These are phyloP conservation scores for Penicillium egyptiacum DNA, from an alignment of 495 filamentous ascomycete species.

Conservation along the genomic window DNA sequence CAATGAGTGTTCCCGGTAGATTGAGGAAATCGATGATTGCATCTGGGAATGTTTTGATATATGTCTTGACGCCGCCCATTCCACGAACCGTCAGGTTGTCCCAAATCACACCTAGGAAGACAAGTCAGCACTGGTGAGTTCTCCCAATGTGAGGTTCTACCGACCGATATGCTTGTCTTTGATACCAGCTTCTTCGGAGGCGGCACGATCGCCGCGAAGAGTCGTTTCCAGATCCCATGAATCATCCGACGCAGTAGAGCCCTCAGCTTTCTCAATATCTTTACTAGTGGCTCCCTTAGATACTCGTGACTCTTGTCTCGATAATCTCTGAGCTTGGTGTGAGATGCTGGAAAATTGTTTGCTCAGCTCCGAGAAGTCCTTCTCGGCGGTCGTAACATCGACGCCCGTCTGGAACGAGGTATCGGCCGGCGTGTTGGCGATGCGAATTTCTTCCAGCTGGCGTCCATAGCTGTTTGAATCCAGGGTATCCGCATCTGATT, in stretches of 20 bases:
- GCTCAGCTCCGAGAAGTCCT: slow-evolving; percentile 74
- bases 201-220: slow-evolving; percentile 64
- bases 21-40: slow-evolving; percentile 78
- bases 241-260: slow-evolving; percentile 50
- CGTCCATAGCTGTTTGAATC: slow-evolving; percentile 31
- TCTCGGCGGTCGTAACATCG: slow-evolving; percentile 70
- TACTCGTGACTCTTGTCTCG: slow-evolving; percentile 38
- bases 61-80: slow-evolving; percentile 71
- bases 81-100: slow-evolving; percentile 75
- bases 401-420: slow-evolving; percentile 51
- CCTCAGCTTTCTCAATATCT: slow-evolving; percentile 52
- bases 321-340: slow-evolving; percentile 48
- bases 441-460: slow-evolving; percentile 33
- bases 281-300: slow-evolving; percentile 41
- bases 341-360: slow-evolving; percentile 69
- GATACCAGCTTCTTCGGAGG: slow-evolving; percentile 75
- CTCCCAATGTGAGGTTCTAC: background rate
- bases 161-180: slow-evolving; percentile 70
- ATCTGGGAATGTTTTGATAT: slow-evolving; percentile 80
- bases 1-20: slow-evolving; percentile 57
- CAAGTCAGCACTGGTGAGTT: slow-evolving; percentile 1
- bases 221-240: slow-evolving; percentile 70
- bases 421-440: slow-evolving; percentile 46
- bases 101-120: slow-evolving; percentile 65
- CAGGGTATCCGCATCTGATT: slow-evolving; percentile 30